Evolutionary conservation across 495 filamentous ascomycete genomes (phyloP).

Genomic region (Penicillium turbatum): DNA sequence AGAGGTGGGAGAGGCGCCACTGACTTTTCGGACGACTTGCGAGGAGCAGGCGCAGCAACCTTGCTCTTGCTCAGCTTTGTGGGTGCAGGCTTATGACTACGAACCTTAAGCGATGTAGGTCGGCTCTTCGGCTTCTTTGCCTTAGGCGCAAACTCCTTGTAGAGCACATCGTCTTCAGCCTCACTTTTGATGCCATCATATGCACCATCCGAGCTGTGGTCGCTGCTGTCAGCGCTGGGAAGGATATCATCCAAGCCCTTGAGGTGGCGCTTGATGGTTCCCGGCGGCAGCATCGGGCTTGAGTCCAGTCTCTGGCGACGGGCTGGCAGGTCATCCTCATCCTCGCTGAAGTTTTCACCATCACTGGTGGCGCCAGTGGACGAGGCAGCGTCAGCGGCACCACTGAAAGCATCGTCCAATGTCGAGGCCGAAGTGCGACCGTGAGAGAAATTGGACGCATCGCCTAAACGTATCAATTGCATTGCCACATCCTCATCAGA

Average conservation of each 20-base stretch:
- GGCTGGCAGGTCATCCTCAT: constrained; percentile 60
- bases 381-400: constrained; percentile 77
- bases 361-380: constrained; percentile 79
- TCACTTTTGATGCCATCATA: constrained; percentile 54
- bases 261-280: constrained; percentile 48
- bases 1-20: constrained; percentile 28
- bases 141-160: constrained; percentile 41
- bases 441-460: constrained; percentile 82
- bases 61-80: constrained; percentile 42
- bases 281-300: constrained; percentile 50
- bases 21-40: constrained; percentile 56
- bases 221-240: constrained; percentile 63
- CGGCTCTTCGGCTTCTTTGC: constrained; percentile 46
- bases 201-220: constrained; percentile 60
- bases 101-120: constrained; percentile 32
- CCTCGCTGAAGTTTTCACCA: constrained; percentile 71
- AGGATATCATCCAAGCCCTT: constrained; percentile 59
- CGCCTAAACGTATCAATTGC: constrained; percentile 92
- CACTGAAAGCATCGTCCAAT: constrained; percentile 85
- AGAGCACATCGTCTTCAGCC: constrained; percentile 43
- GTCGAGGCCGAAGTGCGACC: constrained; percentile 92
- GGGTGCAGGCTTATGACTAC: constrained; percentile 35
- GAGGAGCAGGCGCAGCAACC: constrained; percentile 27
- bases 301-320: constrained; percentile 58
- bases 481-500: constrained; percentile 97